phyloP scores from a whole-genome alignment of 352 stramenopile species.

The Pythium apleroticum region DNA sequence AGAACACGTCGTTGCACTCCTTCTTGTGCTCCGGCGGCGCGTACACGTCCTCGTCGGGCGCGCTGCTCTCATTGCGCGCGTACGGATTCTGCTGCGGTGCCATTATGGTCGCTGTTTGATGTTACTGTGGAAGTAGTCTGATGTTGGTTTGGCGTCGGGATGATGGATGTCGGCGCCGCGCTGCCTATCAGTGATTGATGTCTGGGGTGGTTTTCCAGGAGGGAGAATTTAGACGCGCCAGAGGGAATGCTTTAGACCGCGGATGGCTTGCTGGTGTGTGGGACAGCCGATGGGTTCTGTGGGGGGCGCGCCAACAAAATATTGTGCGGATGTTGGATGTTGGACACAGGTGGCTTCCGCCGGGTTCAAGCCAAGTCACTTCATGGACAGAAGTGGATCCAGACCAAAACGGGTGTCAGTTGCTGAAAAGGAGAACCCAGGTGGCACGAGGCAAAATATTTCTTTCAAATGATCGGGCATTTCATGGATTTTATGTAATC shows the following conservation, averaged over 20 bases:
- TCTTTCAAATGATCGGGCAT: not conserved
- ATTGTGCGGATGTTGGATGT: not conserved
- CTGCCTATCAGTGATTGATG: not conserved
- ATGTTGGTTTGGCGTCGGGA: too few relatives aligned
- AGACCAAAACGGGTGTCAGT: not conserved
- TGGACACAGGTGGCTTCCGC: conserved; percentile 3
- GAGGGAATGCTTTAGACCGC: not conserved
- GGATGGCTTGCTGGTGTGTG: not conserved
- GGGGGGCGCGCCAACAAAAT: not conserved
- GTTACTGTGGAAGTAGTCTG: too few relatives aligned
- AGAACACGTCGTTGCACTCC: conserved; percentile 45
- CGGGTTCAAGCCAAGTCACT: not conserved
- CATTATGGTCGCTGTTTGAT: conserved; percentile 10
- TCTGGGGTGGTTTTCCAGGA: too few relatives aligned
- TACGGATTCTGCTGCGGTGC: conserved; percentile 9
- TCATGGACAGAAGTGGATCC: not conserved
- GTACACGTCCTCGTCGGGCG: conserved; percentile 18
- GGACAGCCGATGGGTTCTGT: not conserved
- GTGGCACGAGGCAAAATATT: not conserved
- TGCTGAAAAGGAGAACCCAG: not conserved
- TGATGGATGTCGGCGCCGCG: not conserved
- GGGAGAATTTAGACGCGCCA: too few relatives aligned
- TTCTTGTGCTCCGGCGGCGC: conserved; percentile 21
- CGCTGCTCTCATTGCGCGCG: conserved; percentile 17
- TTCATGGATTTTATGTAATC: not conserved